Evolutionary conservation across 768 basidiomycete species (phyloP), one percentile per base, ranked within the genome.

Genomic region (Cubamyces sp.): DNA sequence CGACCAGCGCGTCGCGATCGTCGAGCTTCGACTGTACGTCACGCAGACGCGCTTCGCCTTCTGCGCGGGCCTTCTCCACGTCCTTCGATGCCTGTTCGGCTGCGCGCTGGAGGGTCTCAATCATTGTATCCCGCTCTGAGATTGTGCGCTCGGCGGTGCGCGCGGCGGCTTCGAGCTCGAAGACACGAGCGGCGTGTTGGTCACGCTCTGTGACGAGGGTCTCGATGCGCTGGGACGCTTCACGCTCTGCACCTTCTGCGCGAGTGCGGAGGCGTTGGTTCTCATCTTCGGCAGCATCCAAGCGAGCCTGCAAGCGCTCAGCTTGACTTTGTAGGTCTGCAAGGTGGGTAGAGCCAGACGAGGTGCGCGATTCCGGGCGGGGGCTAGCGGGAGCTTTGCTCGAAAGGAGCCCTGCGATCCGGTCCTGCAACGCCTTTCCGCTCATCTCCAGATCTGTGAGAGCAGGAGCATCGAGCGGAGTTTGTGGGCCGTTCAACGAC

Each of bases 201-300:
- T 85, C 79, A 8, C 77, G 78, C 62, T 85, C 85, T 43, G 72
- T 70, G 61, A 79, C 78, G 34, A 82, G 64, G 18, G 46, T 47
- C 26, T 71, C 73, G 15, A 67, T 48, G 6, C 68, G 69, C 3
- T 42, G 23, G 3, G 65, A 62, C 16, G 62, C 56, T 11, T 57
- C 68, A 18, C 62, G 54, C 56, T 71, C 70, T 3, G 69, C 61
- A 25, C 59, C 51, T 5, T 66, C 64, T 11, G 47, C 51, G 15
- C 53, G 56, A 16, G 62, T 54, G 54, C 81, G 82, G 28, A 94
- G 75, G 21, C 86, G 82, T 52, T 79, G 78, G 61, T 88, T 91
- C 71, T 94, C 91, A 57, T 84, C 84, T 70, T 92, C 88, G 9
- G 91, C 77, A 1, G 83, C 80, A 59, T 86, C 82, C 34, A 92